Conservation (phyloP, 805 yeast genomes). For the Cyberlindnera xylosilytica region DNA sequence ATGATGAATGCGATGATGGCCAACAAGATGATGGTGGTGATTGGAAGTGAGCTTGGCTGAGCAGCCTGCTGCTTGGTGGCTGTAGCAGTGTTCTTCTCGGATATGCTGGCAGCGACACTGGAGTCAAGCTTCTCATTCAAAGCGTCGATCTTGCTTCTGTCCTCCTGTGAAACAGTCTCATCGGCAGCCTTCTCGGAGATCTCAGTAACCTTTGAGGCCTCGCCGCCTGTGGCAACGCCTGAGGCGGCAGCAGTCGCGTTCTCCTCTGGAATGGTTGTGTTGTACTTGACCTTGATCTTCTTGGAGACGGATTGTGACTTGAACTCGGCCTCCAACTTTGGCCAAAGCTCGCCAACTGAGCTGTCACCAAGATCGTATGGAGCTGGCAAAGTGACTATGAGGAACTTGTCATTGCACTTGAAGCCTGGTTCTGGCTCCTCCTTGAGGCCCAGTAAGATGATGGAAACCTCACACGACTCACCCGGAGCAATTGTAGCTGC, state of each 20-base stretch:
- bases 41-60: constrained; percentile 49
- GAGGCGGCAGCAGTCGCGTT: constrained; percentile 1
- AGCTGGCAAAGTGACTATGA: constrained; percentile 82
- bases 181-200: constrained; percentile 12
- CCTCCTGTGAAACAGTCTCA: constrained; percentile 35
- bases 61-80: constrained; percentile 13
- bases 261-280: constrained; percentile 10
- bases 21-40: constrained; percentile 49
- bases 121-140: constrained; percentile 45
- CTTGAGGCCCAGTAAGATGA: constrained; percentile 80
- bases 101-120: constrained; percentile 29
- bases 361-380: constrained; percentile 53
- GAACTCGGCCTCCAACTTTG: constrained; percentile 59
- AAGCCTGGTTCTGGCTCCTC: constrained; percentile 70
- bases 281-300: constrained; percentile 63
- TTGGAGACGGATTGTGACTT: constrained; percentile 55
- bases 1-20: constrained; percentile 54
- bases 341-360: constrained; percentile 69
- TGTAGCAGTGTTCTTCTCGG: constrained; percentile 22
- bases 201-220: constrained; percentile 4
- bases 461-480: constrained; percentile 64
- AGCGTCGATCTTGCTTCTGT: constrained; percentile 40
- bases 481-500: constrained; percentile 81
- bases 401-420: constrained; percentile 89
- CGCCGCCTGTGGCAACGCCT: constrained; percentile 6